Base-by-base conservation (phyloP, 805 yeast genomes). In the Metschnikowia colocasiae region DNA sequence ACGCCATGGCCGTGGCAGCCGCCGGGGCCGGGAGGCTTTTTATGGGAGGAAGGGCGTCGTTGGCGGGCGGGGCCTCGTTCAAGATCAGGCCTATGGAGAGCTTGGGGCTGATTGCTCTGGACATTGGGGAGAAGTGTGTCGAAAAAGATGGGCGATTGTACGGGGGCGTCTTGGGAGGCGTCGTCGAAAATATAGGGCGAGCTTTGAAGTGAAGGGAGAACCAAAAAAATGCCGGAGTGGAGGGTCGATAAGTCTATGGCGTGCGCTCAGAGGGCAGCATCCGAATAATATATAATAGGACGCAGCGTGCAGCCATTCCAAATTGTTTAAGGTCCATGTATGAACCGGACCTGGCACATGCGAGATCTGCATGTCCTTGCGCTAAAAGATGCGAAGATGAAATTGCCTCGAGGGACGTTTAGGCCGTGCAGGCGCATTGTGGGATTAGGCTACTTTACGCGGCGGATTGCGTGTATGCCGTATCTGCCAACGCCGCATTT, bases 71-170 rank as follows among this genome's bases (percentile, higher is more conserved):
- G 20, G 40, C 43, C 12, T 36, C 50, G 16, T 50, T 50, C 25
- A 50, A 40, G 10, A 50, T 44, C 53, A 50, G 49, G 30, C 49
- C 33, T 10, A 50, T 48, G 13, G 51, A 34, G 25, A 44, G 40
- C 38, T 34, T 48, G 30, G 49, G 49, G 30, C 50, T 43, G 31
- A 39, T 46, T 32, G 30, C 37, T 31, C 22, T 20, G 25, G 43
- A 31, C 43, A 40, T 40, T 33, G 36, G 36, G 23, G 23, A 8
- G n/a, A n/a, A n/a, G n/a, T n/a, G n/a, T 6, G 23, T 22, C 20
- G 13, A 5, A 10, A 18, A 10, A 15, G 6, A 16, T 10, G 8
- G 20, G 22, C n/a, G 19, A 6, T 12, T 13, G 22, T 6, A 10
- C n/a, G 2, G 12, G 35, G 22, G 40, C 9, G 40, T 35, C 10